Base-by-base conservation (phyloP, 2,329 filamentous ascomycete genomes). In the Coniella lustricola region DNA sequence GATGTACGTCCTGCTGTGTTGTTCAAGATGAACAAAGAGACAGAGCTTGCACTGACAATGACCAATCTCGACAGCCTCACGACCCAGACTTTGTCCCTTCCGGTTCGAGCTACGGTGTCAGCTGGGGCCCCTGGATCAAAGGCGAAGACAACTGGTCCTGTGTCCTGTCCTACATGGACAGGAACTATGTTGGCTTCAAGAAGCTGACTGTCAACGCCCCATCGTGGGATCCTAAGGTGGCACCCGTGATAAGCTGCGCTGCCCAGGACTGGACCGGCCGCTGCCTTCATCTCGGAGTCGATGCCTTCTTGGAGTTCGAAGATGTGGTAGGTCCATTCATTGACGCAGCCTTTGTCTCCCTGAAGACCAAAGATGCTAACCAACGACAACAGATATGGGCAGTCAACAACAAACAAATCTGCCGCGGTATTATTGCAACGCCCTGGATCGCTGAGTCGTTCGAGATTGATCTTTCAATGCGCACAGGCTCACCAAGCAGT, bases 301-400 rank as follows among this genome's bases (percentile, higher is more conserved):
- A 80, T 54, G 70, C 77, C 1, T 78, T 79, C 53, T 62, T 81
- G 13, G 70, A 73, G 44, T 81, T 76, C 67, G 77, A 81, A 55
- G 68, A 77, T 40, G 64, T 61, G 35, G 74, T 76, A 63, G 37
- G 69, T 46, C 25, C 18, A 29, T 14, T n/a, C n/a, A 12, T n/a
- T 3, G 21, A 29, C 32, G 12, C 12, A n/a, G 7, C 13, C 31
- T 12, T 13, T 4, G 3, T 13, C 7, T 21, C 17, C 10, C 31
- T n/a, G 10, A 29, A 29, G 5, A 29, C 10, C 25, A 29, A 29
- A 10, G 10, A 44, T 20, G 12, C 36, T 46, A 3, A 46, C 7
- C 18, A n/a, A 5, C 10, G 3, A 29, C 14, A 8, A 2, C 43
- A 77, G 72, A 56, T 77, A 14, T 75, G 70, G 68, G 59, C 62